These are phyloP conservation scores for Diplodia mutila DNA, from an alignment of 2,329 filamentous ascomycete species.

Conservation along the genomic window DNA sequence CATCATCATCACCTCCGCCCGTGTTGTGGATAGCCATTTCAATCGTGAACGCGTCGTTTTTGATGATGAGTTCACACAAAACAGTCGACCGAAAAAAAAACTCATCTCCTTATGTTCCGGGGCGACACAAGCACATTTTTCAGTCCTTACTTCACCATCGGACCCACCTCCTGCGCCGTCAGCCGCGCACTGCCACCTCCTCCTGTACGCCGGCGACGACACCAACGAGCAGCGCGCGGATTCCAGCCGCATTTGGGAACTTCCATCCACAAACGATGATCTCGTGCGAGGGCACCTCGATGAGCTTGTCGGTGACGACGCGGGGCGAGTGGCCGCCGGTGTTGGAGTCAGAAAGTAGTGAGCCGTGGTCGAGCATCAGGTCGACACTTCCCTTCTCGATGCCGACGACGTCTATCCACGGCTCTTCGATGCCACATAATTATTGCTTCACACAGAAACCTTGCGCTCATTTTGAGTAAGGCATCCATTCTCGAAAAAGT, in stretches of 20 bases:
- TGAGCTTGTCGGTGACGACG: not conserved
- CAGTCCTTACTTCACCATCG: conserved; percentile 42
- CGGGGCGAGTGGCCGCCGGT: conserved; percentile 9
- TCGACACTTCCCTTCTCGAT: too few relatives aligned
- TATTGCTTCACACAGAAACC: too few relatives aligned
- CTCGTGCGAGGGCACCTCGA: not conserved
- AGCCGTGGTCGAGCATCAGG: conserved; percentile 53
- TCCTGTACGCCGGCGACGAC: not conserved
- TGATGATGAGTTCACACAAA: conserved; percentile 40
- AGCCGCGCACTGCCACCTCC: not conserved
- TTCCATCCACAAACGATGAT: not conserved
- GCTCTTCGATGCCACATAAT: too few relatives aligned
- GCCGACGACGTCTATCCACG: too few relatives aligned
- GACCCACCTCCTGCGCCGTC: conserved; percentile 25
- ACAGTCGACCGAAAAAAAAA: conserved; percentile 34
- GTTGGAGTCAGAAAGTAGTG: conserved; percentile 28
- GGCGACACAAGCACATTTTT: conserved; percentile 40
- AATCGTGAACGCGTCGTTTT: conserved; percentile 46
- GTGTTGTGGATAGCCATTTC: conserved; percentile 42
- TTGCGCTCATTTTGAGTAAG: too few relatives aligned
- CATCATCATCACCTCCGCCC: not conserved
- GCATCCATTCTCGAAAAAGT: too few relatives aligned
- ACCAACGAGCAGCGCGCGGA: not conserved
- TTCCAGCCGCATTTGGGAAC: not conserved
- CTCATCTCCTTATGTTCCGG: too few relatives aligned